A percentile compares a stretch with the other conserved stretches of the same genome.
Conservation (phyloP, 2,329 filamentous ascomycete genomes). For the Penicillium paneum region DNA sequence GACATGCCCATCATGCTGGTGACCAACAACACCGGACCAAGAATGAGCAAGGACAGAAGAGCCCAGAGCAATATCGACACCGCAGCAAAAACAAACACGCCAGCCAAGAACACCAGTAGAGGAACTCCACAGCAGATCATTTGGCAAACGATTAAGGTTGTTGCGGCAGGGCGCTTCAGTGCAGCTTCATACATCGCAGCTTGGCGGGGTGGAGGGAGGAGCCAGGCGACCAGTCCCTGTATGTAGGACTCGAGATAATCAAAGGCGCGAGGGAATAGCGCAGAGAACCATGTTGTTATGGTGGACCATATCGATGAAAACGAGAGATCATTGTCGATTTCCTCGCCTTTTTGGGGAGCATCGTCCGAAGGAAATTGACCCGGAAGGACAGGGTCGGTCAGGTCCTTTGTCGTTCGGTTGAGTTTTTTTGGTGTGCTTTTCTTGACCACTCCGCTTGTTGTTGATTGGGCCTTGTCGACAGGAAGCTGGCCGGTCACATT, state of each 20-base stretch:
- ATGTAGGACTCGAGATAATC: conserved; percentile 29
- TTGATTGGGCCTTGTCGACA: conserved; percentile 17
- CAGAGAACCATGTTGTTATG: conserved; percentile 17
- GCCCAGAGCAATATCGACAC: conserved; percentile 32
- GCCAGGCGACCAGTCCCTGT: conserved; percentile 22
- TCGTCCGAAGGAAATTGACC: conserved; percentile 30
- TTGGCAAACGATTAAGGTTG: conserved; percentile 34
- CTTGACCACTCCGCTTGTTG: conserved; percentile 9
- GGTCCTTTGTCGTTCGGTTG: conserved; percentile 15
- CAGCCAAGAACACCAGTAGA: conserved; percentile 33
- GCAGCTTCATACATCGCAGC: conserved; percentile 29
- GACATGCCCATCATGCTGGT: conserved; percentile 30
- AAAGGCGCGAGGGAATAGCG: conserved; percentile 23
- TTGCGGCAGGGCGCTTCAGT: conserved; percentile 29
- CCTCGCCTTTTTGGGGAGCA: conserved; percentile 9
- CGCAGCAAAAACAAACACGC: conserved; percentile 33
- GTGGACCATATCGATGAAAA: conserved; percentile 17
- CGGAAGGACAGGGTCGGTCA: conserved; percentile 23
- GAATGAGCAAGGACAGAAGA: conserved; percentile 30
- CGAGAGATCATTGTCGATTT: conserved; percentile 17
- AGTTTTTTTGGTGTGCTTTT: conserved; percentile 17
- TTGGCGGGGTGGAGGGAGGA: conserved; percentile 28
- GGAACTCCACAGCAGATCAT: conserved; percentile 35
- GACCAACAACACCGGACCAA: conserved; percentile 31
- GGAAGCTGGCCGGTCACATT: conserved; percentile 20